Evolutionary conservation across 331 rosid species (phyloP).

Genomic region (Stylosanthes scabra): DNA sequence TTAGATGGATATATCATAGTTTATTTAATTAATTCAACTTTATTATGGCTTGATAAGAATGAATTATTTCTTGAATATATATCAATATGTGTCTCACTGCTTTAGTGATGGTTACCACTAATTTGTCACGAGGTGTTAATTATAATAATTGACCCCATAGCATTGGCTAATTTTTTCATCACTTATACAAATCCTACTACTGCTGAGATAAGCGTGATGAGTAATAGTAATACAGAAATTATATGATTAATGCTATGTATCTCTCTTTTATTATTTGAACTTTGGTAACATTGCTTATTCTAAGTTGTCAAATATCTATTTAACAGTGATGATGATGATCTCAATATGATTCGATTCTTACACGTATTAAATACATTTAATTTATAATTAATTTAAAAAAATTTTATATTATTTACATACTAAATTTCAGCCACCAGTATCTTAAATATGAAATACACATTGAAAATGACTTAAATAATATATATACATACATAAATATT

Average conservation of each 20-base stretch:
- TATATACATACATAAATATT: no score
- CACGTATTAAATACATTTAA: background rate
- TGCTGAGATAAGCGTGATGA: constrained; percentile 29
- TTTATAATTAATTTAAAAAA: no score
- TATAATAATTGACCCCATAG: constrained; percentile 34
- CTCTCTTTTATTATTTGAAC: no score
- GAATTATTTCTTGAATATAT: background rate
- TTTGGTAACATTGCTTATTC: no score
- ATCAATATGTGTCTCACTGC: background rate
- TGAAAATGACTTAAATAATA: no score
- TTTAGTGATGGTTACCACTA: constrained; percentile 8
- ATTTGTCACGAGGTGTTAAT: constrained; percentile 32
- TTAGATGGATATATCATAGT: background rate
- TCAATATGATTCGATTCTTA: constrained; percentile 55
- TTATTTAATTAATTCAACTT: background rate
- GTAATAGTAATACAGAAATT: background rate
- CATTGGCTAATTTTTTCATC: constrained; percentile 8
- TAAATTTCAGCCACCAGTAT: no score
- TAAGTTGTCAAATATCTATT: background rate
- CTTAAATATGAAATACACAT: no score
- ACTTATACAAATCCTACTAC: background rate
- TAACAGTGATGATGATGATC: constrained; percentile 35
- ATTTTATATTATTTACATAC: no score
- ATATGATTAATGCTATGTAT: constrained; percentile 32
- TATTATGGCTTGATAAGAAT: background rate